Base-by-base conservation (phyloP, 1,284 basidiomycete species). In the Puccinia horiana region DNA sequence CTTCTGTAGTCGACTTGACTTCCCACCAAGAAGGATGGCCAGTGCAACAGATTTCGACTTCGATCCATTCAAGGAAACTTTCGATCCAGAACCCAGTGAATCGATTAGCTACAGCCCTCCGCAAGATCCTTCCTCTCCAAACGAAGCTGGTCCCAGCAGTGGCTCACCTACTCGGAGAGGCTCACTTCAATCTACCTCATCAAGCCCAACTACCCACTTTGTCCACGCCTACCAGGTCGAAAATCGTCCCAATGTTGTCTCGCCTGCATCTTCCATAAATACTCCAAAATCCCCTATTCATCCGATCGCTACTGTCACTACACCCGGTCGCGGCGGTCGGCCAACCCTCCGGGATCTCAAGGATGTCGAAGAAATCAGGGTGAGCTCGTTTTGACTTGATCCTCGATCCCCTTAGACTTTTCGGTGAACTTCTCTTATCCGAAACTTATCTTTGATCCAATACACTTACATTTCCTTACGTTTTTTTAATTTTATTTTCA, bases 321-420 rank as follows among this genome's bases (percentile, higher is more conserved):
- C 70, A 0, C 79, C 79, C 29, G 79, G 79, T 6, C 49, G 79
- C 5, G 79, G 70, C 29, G 79, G 79, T 40, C n/a, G 79, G 20
- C 79, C 79, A 65, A 81, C 79, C 37, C 70, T 81, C 18, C 74
- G 79, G 32, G 79, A 81, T 52, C 58, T 81, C 14, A 81, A 74
- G 35, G 79, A 81, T 52, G 79, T 81, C 26, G 79, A 81, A 65
- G 70, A 81, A 42, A 81, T 81, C 42, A 56, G 42, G 47, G 79
- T 81, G 26, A 58, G 35, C 47, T 69, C 23, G 47, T 29, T 35
- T n/a, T 23, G 40, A 49, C 32, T 54, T 5, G 6, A 67, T 44
- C n/a, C 23, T 14, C n/a, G n/a, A n/a, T n/a, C n/a, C n/a, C n/a
- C 23, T 42, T 16, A 58, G 40, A 58, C 61, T 5, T 26, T 56